Conservation (phyloP, 345 rosid species). For the Heritiera fomes region DNA sequence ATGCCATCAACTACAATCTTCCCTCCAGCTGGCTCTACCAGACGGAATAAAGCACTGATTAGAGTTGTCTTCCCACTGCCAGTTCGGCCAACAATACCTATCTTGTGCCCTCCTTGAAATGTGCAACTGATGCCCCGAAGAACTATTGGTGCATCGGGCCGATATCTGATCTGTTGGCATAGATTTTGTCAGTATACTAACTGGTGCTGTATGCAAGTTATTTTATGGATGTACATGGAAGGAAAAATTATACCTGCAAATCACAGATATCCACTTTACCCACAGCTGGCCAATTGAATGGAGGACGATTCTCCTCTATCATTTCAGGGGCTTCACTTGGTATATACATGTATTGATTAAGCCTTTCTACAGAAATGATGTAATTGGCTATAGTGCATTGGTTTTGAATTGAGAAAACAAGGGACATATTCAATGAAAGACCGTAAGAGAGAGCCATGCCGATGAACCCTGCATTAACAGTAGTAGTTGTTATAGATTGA, state of each 20-base stretch:
- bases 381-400: constrained; percentile 83
- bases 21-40: constrained; percentile 90
- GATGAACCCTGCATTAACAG: constrained; percentile 65
- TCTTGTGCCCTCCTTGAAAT: constrained; percentile 88
- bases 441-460: constrained; percentile 99
- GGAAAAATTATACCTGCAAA: constrained; percentile 55
- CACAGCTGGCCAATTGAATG: constrained; percentile 70
- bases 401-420: constrained; percentile 81
- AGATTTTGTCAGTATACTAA: constrained; percentile 15
- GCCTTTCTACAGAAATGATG: constrained; percentile 93
- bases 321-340: constrained; percentile 92
- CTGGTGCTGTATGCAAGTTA: not conserved
- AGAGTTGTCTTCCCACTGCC: constrained; percentile 97
- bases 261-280: constrained; percentile 84
- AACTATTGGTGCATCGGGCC: constrained; percentile 66
- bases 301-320: constrained; percentile 72
- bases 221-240: not conserved
- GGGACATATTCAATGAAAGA: constrained; percentile 74
- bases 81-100: constrained; percentile 91
- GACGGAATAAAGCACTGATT: constrained; percentile 84
- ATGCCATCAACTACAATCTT: constrained; percentile 77
- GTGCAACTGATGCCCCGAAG: constrained; percentile 80
- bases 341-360: constrained; percentile 81
- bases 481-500: not conserved
- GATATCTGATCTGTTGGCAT: constrained; percentile 68